These are phyloP conservation scores for Odontarrhena argentea DNA, from an alignment of 345 rosid genomes.

Conservation along the genomic window DNA sequence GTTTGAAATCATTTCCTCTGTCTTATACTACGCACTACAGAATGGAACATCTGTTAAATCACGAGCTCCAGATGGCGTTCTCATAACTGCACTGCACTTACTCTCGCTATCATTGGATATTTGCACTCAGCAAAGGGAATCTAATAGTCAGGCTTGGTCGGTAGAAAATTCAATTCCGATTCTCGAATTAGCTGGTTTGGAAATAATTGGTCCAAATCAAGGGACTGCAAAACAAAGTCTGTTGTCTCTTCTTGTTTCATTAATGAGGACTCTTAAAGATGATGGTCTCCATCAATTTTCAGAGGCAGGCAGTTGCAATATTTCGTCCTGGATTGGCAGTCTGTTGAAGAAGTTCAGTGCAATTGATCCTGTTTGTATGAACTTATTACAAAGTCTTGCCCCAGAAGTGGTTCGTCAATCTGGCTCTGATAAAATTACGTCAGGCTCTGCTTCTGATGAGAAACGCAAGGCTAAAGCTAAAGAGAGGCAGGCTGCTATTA, in stretches of 20 bases:
- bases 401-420: constrained; percentile 70
- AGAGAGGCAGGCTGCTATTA: constrained; percentile 78
- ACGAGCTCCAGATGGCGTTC: constrained; percentile 78
- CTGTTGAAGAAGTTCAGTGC: constrained; percentile 78
- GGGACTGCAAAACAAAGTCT: constrained; percentile 65
- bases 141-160: constrained; percentile 35
- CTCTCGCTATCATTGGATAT: constrained; percentile 78
- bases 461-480: constrained; percentile 86
- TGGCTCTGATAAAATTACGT: constrained; percentile 34
- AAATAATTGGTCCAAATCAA: constrained; percentile 49
- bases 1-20: constrained; percentile 70
- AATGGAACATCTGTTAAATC: constrained; percentile 59
- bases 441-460: constrained; percentile 57
- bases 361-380: constrained; percentile 66
- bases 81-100: constrained; percentile 74
- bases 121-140: constrained; percentile 58
- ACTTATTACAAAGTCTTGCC: constrained; percentile 67
- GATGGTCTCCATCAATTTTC: constrained; percentile 48
- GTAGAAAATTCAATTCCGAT: constrained; percentile 51
- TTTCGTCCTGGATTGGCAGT: constrained; percentile 73
- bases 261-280: constrained; percentile 67
- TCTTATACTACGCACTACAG: constrained; percentile 71
- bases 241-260: constrained; percentile 84
- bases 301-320: constrained; percentile 68
- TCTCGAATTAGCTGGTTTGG: constrained; percentile 66